A percentile compares a stretch with the other conserved stretches of the same genome.
Conservation (phyloP, 2,329 filamentous ascomycete genomes). For the Dactylellina leptospora region DNA sequence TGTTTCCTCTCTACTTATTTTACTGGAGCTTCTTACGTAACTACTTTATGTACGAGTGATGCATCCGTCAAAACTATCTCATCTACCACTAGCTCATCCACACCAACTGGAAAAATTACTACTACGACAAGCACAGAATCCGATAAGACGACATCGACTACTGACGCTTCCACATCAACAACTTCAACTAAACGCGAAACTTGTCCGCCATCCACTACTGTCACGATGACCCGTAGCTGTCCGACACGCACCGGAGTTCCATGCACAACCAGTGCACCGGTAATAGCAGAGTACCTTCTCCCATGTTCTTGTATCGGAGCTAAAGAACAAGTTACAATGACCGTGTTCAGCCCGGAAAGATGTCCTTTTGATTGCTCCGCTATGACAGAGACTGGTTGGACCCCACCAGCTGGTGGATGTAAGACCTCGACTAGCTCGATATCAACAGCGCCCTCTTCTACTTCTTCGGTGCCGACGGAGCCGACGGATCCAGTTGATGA, state of each 20-base stretch:
- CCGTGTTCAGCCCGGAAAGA: neutral
- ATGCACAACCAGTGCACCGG: neutral
- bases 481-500: no score
- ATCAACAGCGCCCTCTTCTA: no score
- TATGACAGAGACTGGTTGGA: neutral
- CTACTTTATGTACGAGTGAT: no score
- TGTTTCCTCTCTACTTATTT: no score
- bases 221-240: neutral
- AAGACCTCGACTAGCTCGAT: neutral
- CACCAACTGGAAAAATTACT: no score
- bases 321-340: neutral
- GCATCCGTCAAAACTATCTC: no score
- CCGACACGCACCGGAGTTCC: neutral
- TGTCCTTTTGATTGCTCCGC: neutral
- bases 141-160: no score
- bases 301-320: conserved; percentile 18
- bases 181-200: neutral
- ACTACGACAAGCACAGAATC: no score
- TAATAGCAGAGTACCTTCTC: neutral
- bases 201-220: neutral
- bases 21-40: no score
- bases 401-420: neutral
- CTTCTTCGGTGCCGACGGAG: no score
- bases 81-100: no score
- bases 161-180: neutral